Conservation (phyloP, 805 yeast genomes). For the Wickerhamomyces silvicola region DNA sequence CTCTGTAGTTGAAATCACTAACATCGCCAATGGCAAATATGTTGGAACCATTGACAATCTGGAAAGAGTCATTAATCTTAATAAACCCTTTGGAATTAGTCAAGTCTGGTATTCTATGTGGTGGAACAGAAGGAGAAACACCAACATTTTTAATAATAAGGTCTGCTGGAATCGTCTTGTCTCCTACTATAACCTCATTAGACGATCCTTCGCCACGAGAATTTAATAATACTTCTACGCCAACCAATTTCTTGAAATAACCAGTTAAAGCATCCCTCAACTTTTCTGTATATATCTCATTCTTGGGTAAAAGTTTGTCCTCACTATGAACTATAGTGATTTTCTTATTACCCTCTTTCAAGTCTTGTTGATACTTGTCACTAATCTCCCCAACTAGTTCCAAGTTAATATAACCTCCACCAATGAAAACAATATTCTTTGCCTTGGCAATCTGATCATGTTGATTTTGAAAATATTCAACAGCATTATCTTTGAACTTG, state of each 20-base stretch:
- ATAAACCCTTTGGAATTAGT: slow-evolving; percentile 5
- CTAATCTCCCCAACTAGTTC: slow-evolving; percentile 26
- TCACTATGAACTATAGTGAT: slow-evolving; percentile 20
- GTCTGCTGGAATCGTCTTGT: slow-evolving; percentile 5
- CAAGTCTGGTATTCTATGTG: slow-evolving; percentile 1
- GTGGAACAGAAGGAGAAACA: slow-evolving; percentile 9
- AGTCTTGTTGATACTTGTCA: slow-evolving; percentile 9
- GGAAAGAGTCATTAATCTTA: slow-evolving; percentile 7
- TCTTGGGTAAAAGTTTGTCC: slow-evolving; percentile 9
- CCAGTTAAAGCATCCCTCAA: slow-evolving; percentile 9
- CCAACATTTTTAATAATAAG: slow-evolving; percentile 5
- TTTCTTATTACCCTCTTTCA: slow-evolving; percentile 14
- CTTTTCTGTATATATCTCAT: slow-evolving; percentile 5
- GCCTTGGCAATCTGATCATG: slow-evolving; percentile 15
- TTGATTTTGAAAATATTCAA: slow-evolving; percentile 10
- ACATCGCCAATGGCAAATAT: slow-evolving; percentile 30
- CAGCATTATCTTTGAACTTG: slow-evolving; percentile 11
- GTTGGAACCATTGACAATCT: slow-evolving; percentile 7
- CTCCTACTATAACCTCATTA: slow-evolving; percentile 1
- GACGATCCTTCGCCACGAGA: slow-evolving; percentile 5
- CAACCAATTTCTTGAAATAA: slow-evolving; percentile 1
- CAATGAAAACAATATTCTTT: slow-evolving; percentile 21
- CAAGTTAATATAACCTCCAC: slow-evolving; percentile 25
- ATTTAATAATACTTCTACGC: slow-evolving; percentile 8
- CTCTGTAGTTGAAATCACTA: slow-evolving; percentile 15